Conservation (phyloP, 345 rosid species). For the Camelina laxa region DNA sequence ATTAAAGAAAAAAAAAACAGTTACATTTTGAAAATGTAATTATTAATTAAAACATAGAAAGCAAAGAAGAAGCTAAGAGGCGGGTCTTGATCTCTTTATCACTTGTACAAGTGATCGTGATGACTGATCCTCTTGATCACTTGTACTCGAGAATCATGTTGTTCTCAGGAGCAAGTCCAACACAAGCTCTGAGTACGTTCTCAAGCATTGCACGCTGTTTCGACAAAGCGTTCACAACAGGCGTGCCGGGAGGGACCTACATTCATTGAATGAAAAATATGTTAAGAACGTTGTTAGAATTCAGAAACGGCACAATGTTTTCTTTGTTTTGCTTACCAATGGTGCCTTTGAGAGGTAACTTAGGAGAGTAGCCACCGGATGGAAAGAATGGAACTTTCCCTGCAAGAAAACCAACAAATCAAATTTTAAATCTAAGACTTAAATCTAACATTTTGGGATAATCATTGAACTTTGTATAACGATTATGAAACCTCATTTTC, state of each 20-base stretch:
- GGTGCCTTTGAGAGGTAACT: conserved; percentile 99
- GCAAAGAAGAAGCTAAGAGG: conserved; percentile 6
- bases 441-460: neutral
- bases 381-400: conserved; percentile 97
- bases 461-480: neutral
- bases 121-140: conserved; percentile 47
- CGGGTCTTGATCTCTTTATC: conserved; percentile 39
- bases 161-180: conserved; percentile 97
- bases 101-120: conserved; percentile 55
- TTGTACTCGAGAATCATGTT: conserved; percentile 99
- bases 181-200: conserved; percentile 94
- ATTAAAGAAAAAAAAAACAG: neutral
- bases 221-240: conserved; percentile 95
- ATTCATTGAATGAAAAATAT: conserved; percentile 1
- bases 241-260: conserved; percentile 98
- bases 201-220: conserved; percentile 99
- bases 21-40: conserved; percentile 1
- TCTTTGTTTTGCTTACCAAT: conserved; percentile 57
- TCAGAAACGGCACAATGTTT: conserved; percentile 32
- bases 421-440: neutral
- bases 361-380: conserved; percentile 94
- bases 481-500: conserved; percentile 70
- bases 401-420: conserved; percentile 41
- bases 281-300: neutral
- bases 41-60: conserved; percentile 22